phyloP scores from a whole-genome alignment of 1,284 basidiomycete genomes.

The Exobasidium cylindrosporum region DNA sequence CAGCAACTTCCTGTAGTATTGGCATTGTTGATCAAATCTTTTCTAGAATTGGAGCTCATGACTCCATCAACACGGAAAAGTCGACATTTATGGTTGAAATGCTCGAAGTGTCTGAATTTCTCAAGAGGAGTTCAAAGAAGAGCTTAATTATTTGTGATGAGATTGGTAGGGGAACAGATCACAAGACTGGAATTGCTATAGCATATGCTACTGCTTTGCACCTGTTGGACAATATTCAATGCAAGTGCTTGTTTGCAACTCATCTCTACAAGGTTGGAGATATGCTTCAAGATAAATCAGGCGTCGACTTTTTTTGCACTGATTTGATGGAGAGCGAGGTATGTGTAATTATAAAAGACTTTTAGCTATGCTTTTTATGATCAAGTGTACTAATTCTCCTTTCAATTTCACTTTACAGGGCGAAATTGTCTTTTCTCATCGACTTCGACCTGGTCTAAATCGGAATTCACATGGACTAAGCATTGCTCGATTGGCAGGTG shows the following conservation, averaged over 20 bases:
- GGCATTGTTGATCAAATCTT: conserved; percentile 89
- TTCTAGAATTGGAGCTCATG: conserved; percentile 90
- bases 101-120: conserved; percentile 59
- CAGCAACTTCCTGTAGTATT: conserved; percentile 72
- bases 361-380: background rate
- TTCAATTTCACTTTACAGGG: background rate
- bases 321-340: conserved; percentile 72
- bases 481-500: conserved; percentile 80
- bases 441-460: conserved; percentile 77
- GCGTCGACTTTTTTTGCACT: conserved; percentile 80
- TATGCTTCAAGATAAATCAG: conserved; percentile 59
- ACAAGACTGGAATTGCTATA: conserved; percentile 85
- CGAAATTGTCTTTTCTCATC: conserved; percentile 78
- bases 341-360: background rate
- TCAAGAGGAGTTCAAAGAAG: conserved; percentile 65
- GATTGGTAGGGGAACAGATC: conserved; percentile 89
- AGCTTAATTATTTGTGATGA: conserved; percentile 60
- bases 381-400: background rate
- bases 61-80: conserved; percentile 86
- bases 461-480: conserved; percentile 87
- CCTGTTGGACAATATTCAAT: conserved; percentile 70
- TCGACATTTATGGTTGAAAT: conserved; percentile 81
- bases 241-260: conserved; percentile 86
- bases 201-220: conserved; percentile 87
- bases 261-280: conserved; percentile 92